phyloP scores from a whole-genome alignment of 495 filamentous ascomycete genomes.

The Penicillium coprophilum region DNA sequence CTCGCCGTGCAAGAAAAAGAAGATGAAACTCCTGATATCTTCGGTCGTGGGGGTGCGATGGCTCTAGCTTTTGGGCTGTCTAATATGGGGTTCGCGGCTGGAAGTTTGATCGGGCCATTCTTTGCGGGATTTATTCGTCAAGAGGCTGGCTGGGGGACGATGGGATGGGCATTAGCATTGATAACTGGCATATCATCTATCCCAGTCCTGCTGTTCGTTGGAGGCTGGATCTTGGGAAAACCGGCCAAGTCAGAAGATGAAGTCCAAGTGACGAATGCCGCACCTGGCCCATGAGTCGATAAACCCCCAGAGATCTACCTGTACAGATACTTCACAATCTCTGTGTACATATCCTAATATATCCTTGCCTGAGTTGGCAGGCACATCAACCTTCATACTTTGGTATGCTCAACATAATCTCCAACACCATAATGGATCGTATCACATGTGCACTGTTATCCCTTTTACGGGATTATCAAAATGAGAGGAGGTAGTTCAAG shows the following conservation, averaged over 20 bases:
- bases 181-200: slow-evolving; percentile 29
- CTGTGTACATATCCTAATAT: no score
- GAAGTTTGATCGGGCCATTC: slow-evolving; percentile 59
- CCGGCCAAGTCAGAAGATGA: not conserved
- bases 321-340: not conserved
- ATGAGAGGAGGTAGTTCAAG: no score
- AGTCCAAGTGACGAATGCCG: not conserved
- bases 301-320: not conserved
- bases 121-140: slow-evolving; percentile 61
- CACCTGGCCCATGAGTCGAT: not conserved
- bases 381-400: no score
- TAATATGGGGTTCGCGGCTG: slow-evolving; percentile 57
- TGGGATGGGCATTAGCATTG: slow-evolving; percentile 55
- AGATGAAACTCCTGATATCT: slow-evolving; percentile 47
- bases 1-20: slow-evolving; percentile 61
- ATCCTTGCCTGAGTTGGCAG: no score
- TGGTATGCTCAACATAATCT: no score
- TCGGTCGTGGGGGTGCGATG: slow-evolving; percentile 52
- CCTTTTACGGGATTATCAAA: no score
- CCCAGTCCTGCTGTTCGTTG: slow-evolving; percentile 23
- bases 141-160: slow-evolving; percentile 59
- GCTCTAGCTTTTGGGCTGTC: slow-evolving; percentile 61
- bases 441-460: not conserved
- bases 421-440: no score
- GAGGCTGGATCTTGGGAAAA: slow-evolving; percentile 27